Percentiles rank a stretch among this genome's conserved stretches.
These are phyloP conservation scores for Ogataea corticis DNA, from an alignment of 805 yeast species.

Conservation along the genomic window DNA sequence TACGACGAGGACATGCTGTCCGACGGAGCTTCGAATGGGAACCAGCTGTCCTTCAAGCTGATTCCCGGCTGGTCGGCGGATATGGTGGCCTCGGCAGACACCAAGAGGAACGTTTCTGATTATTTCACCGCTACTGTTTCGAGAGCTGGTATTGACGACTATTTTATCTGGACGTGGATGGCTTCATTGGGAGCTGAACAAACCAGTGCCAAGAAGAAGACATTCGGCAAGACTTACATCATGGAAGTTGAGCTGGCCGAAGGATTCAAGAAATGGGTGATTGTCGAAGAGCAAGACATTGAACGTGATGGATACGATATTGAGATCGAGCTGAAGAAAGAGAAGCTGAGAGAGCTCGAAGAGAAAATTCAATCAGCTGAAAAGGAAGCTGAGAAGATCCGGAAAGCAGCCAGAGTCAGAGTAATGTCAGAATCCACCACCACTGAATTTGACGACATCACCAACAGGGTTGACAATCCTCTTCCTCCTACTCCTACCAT, in stretches of 20 bases:
- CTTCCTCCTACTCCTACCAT: constrained; percentile 13
- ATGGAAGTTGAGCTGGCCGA: constrained; percentile 79
- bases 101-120: constrained; percentile 23
- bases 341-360: constrained; percentile 32
- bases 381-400: constrained; percentile 26
- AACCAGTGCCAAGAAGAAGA: constrained; percentile 57
- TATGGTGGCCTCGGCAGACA: constrained; percentile 29
- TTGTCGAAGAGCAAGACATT: constrained; percentile 66
- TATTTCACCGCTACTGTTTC: constrained; percentile 49
- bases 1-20: constrained; percentile 37
- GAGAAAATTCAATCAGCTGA: constrained; percentile 31
- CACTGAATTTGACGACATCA: constrained; percentile 13
- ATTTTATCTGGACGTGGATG: constrained; percentile 91
- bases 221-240: constrained; percentile 81
- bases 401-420: constrained; percentile 16
- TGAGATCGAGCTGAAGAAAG: constrained; percentile 36
- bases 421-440: constrained; percentile 11
- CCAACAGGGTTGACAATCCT: constrained; percentile 16
- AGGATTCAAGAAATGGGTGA: constrained; percentile 74
- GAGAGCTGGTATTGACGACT: constrained; percentile 77
- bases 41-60: constrained; percentile 30
- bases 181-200: constrained; percentile 75
- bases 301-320: constrained; percentile 37
- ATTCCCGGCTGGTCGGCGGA: constrained; percentile 38
- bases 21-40: constrained; percentile 37